Percentiles rank a stretch among this genome's conserved stretches.
Conservation (phyloP, 2,329 filamentous ascomycete genomes). For the Xylogone sp. region DNA sequence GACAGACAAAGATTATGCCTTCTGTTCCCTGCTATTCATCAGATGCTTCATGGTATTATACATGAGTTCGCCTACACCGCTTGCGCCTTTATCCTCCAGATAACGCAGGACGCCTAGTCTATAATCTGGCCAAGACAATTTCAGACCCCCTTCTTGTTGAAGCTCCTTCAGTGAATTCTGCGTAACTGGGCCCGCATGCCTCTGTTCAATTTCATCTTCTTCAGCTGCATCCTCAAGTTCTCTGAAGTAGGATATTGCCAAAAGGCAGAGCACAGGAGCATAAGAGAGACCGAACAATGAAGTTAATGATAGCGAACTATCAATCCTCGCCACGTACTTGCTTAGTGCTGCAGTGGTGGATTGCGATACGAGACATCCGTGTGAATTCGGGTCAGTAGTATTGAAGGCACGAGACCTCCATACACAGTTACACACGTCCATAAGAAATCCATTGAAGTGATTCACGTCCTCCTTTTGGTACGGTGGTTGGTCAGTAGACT, state of each 20-base stretch:
- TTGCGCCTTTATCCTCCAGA: slow-evolving; percentile 59
- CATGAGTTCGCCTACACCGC: slow-evolving; percentile 68
- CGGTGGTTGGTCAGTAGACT: slow-evolving; percentile 30
- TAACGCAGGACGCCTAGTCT: slow-evolving; percentile 67
- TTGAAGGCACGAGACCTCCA: slow-evolving; percentile 75
- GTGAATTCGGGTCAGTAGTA: slow-evolving; percentile 55
- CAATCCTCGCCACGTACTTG: slow-evolving; percentile 45
- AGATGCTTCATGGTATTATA: slow-evolving; percentile 78
- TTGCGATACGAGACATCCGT: slow-evolving; percentile 47
- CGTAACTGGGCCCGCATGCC: slow-evolving; percentile 67
- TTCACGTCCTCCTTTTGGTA: slow-evolving; percentile 61
- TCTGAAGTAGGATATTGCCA: slow-evolving; percentile 52
- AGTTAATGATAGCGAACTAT: slow-evolving; percentile 42
- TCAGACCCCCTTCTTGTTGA: slow-evolving; percentile 60
- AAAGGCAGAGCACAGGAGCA: slow-evolving; percentile 52
- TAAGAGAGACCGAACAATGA: slow-evolving; percentile 55
- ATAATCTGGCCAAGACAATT: slow-evolving; percentile 70
- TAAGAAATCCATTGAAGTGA: slow-evolving; percentile 77
- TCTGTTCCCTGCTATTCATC: slow-evolving; percentile 36
- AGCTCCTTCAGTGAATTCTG: slow-evolving; percentile 62
- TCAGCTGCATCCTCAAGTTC: slow-evolving; percentile 51
- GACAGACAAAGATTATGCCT: neutral
- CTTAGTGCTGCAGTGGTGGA: slow-evolving; percentile 43
- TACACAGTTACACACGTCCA: slow-evolving; percentile 81
- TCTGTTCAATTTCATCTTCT: slow-evolving; percentile 36